Evolutionary conservation across 2,329 filamentous ascomycete species (phyloP).

Genomic region (Beauveria brongniartii): DNA sequence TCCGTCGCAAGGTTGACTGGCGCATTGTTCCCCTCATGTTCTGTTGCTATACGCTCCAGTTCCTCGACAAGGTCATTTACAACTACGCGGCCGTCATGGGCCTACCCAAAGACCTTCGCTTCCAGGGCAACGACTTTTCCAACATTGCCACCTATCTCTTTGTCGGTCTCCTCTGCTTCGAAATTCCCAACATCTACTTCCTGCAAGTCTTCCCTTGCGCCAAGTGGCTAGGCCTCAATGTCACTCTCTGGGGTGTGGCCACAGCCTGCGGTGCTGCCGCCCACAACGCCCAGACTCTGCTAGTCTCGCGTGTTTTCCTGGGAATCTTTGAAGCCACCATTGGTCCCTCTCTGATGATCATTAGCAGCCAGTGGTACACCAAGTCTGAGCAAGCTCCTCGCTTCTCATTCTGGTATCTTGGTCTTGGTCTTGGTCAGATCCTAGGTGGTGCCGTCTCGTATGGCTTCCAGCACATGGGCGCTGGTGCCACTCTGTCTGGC

Average conservation of each 20-base stretch:
- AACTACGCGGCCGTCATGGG: conserved; percentile 64
- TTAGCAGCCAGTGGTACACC: conserved; percentile 54
- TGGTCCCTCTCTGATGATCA: conserved; percentile 51
- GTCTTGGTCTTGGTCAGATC: conserved; percentile 53
- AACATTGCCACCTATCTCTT: conserved; percentile 56
- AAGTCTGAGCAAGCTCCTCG: conserved; percentile 52
- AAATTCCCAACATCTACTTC: conserved; percentile 51
- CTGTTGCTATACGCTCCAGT: conserved; percentile 53
- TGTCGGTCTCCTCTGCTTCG: conserved; percentile 50
- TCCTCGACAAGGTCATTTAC: conserved; percentile 55
- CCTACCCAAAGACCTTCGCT: conserved; percentile 39
- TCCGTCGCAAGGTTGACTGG: conserved; percentile 50
- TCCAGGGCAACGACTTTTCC: conserved; percentile 51
- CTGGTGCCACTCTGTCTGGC: conserved; percentile 48
- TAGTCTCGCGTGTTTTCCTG: conserved; percentile 48
- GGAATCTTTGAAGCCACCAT: conserved; percentile 55
- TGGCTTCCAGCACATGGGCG: conserved; percentile 45
- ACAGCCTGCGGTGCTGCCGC: conserved; percentile 46
- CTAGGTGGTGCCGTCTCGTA: conserved; percentile 56
- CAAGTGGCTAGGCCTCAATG: conserved; percentile 53
- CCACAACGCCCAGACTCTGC: conserved; percentile 42
- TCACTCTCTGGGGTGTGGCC: conserved; percentile 50
- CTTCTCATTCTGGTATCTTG: conserved; percentile 54
- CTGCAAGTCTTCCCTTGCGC: conserved; percentile 52
- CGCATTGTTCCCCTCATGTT: conserved; percentile 56